Evolutionary conservation across 2,329 filamentous ascomycete genomes (phyloP).

Genomic region (Pyrenophora teres): DNA sequence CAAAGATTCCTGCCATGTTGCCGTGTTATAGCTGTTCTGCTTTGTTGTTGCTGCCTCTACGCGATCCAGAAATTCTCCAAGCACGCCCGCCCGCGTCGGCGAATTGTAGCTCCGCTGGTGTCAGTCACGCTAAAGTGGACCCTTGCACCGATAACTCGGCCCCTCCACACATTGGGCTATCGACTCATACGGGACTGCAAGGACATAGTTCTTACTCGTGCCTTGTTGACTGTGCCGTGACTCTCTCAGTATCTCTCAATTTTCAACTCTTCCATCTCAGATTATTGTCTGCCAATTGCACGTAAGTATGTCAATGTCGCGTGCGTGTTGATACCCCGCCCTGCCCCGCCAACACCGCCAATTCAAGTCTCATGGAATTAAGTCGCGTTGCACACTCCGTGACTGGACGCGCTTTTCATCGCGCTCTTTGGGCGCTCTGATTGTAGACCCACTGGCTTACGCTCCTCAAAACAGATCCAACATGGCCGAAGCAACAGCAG

Average conservation of each 20-base stretch:
- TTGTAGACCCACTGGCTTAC: conserved; percentile 10
- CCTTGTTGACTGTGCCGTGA: conserved; percentile 12
- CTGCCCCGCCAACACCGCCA: conserved; percentile 34
- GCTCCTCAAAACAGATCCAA: conserved; percentile 9
- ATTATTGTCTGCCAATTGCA: conserved; percentile 2
- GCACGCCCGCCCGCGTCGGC: conserved; percentile 26
- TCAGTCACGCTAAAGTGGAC: conserved; percentile 21
- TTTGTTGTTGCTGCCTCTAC: conserved; percentile 38
- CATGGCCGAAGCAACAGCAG: conserved; percentile 44
- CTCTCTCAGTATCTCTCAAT: conserved; percentile 1
- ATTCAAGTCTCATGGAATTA: background rate
- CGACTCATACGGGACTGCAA: conserved; percentile 32
- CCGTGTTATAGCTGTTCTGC: conserved; percentile 34
- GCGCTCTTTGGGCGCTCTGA: background rate
- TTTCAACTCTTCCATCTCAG: background rate
- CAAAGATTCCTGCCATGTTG: conserved; percentile 91
- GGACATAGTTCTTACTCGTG: conserved; percentile 16
- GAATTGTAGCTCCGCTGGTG: conserved; percentile 26
- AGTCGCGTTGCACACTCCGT: background rate
- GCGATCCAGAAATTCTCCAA: conserved; percentile 36
- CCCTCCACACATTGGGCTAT: conserved; percentile 32
- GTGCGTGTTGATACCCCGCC: conserved; percentile 31
- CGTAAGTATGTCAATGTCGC: conserved; percentile 4
- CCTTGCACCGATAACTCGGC: conserved; percentile 34
- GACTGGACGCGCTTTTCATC: too few relatives aligned